phyloP scores from a whole-genome alignment of 192 early-diverging fungal species.

The Haplosporangium gracile region DNA sequence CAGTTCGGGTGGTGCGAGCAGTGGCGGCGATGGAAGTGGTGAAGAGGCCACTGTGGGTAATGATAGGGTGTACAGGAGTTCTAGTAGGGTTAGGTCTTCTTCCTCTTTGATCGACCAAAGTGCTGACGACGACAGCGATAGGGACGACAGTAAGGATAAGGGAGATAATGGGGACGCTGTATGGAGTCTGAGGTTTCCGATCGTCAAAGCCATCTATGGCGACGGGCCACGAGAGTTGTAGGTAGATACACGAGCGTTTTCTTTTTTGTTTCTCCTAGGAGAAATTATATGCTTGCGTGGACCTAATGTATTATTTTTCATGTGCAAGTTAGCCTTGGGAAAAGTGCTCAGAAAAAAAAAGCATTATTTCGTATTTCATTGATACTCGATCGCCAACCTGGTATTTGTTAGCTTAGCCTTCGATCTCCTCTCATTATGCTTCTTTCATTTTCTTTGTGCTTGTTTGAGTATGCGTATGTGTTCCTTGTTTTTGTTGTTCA shows the following conservation, averaged over 20 bases:
- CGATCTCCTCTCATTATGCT: too few relatives aligned
- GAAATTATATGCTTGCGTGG: not conserved
- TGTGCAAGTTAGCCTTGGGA: not conserved
- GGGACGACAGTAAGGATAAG: not conserved
- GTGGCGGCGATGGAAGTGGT: not conserved
- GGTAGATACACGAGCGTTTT: not conserved
- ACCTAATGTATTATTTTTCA: not conserved
- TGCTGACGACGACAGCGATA: not conserved
- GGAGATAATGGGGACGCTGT: not conserved
- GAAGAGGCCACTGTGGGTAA: not conserved
- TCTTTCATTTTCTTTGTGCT: too few relatives aligned
- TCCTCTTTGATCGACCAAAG: not conserved
- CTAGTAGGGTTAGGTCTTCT: not conserved
- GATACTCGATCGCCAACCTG: not conserved
- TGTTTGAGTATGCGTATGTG: too few relatives aligned
- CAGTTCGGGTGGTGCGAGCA: not conserved
- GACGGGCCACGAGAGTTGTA: conserved; percentile 43
- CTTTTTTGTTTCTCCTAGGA: not conserved
- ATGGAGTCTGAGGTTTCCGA: conserved; percentile 65
- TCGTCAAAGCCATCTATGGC: conserved; percentile 66
- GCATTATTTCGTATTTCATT: not conserved
- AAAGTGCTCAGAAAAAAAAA: not conserved
- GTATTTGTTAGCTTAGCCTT: too few relatives aligned
- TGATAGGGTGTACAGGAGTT: not conserved
- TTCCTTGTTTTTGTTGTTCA: too few relatives aligned